These are phyloP conservation scores for Citrus glauca DNA, from an alignment of 345 rosid species.

Conservation along the genomic window DNA sequence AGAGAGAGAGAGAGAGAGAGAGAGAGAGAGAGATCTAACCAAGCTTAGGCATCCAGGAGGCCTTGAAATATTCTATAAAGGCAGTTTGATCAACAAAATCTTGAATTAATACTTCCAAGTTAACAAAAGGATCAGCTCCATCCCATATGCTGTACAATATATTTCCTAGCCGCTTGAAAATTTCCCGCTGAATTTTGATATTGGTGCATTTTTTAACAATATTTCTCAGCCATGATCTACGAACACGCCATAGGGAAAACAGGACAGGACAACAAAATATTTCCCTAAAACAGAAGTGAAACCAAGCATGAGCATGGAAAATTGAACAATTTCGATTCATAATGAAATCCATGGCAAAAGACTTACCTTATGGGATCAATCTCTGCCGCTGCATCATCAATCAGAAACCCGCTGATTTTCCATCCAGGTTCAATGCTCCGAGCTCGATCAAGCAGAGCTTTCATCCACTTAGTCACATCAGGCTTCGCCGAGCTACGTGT, in stretches of 20 bases:
- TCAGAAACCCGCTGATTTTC: conserved; percentile 69
- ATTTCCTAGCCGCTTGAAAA: conserved; percentile 76
- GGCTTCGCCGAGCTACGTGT: conserved; percentile 81
- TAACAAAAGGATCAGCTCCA: conserved; percentile 46
- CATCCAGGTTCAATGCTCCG: conserved; percentile 63
- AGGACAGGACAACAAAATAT: conserved; percentile 72
- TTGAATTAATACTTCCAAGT: conserved; percentile 55
- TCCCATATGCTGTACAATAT: conserved; percentile 66
- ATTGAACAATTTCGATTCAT: neutral
- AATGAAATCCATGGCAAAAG: conserved; percentile 14
- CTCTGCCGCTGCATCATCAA: conserved; percentile 88
- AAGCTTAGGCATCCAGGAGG: conserved; percentile 88
- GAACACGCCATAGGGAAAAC: conserved; percentile 87
- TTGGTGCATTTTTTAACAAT: conserved; percentile 67
- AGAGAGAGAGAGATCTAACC: conserved; percentile 36
- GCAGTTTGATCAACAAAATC: conserved; percentile 81
- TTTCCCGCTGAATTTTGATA: conserved; percentile 65
- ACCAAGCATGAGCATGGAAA: conserved; percentile 12
- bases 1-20: neutral
- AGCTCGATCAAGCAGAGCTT: conserved; percentile 64
- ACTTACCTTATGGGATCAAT: conserved; percentile 78
- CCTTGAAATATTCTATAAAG: conserved; percentile 74
- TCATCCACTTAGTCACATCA: conserved; percentile 87
- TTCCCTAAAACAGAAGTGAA: conserved; percentile 51
- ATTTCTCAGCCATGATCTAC: conserved; percentile 92